Evolutionary conservation across 306 rosid species (phyloP).

Genomic region (Canavalia gladiata): DNA sequence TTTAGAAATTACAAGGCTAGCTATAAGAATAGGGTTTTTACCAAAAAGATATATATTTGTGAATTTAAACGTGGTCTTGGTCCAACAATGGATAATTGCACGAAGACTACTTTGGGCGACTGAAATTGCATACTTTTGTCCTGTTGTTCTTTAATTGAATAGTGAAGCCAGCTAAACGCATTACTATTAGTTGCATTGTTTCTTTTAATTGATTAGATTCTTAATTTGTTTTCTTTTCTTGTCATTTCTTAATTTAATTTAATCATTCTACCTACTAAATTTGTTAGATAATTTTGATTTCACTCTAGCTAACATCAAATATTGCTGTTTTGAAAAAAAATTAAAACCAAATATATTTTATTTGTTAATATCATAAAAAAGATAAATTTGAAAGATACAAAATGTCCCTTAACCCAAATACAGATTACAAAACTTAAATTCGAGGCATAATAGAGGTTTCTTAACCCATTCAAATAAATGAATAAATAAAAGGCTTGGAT

Average conservation of each 20-base stretch:
- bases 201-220: neutral
- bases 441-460: too few species aligned
- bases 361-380: too few species aligned
- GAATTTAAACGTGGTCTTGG: neutral
- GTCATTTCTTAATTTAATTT: neutral
- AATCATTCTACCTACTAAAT: neutral
- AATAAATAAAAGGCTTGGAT: too few species aligned
- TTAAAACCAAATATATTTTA: too few species aligned
- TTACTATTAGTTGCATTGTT: neutral
- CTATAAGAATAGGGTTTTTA: neutral
- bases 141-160: neutral
- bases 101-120: neutral
- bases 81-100: neutral
- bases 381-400: too few species aligned
- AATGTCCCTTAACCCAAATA: too few species aligned
- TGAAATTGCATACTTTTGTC: neutral
- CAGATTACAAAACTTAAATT: too few species aligned
- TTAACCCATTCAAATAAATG: too few species aligned
- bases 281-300: neutral
- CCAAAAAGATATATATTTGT: neutral
- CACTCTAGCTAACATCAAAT: neutral
- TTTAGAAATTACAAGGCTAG: neutral
- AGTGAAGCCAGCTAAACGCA: neutral
- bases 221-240: too few species aligned
- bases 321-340: neutral